Base-by-base conservation (phyloP, 2,329 filamentous ascomycete genomes). In the Penicillium olsonii region DNA sequence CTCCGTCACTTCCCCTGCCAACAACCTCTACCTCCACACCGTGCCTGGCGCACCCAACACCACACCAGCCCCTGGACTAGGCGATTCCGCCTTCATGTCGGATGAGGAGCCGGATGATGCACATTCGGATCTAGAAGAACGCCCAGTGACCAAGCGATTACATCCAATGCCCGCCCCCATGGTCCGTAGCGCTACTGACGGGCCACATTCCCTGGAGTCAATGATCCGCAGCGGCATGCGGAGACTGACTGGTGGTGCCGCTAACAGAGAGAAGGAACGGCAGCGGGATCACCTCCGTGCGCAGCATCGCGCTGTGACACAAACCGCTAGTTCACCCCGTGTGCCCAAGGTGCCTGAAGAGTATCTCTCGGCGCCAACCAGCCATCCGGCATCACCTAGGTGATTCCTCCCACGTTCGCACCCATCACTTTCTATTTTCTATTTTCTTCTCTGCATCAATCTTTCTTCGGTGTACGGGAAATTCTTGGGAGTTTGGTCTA, bases 121-220 rank as follows among this genome's bases (percentile, higher is more conserved):
- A 0, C 87, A 92, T 59, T 95, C 90, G 0, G 92, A 96, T 68
- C 84, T 88, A 1, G 86, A 90, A 56, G 91, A 95, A 59, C 84
- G 86, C 46, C 59, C 71, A 44, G 39, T 57, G 11, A 56, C 57
- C 47, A 61, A 59, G 47, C 59, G 62, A 27, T 41, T 63, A 37
- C 56, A 60, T 5, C 50, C 57, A 11, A 56, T 52, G 37, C 56
- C 51, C 44, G 50, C 56, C 22, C 54, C 56, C 7, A 67, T 63
- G 50, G 52, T 62, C 35, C 69, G 64, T 46, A 71, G 62, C 49
- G 66, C 59, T n/a, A 66, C 67, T 1, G 73, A 74, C 20, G 68
- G 71, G 0, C 65, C 73, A 1, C 71, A 74, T n/a, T 73, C 72
- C 4, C 56, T 76, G 4, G 74, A 76, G 48, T 71, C 70, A 2